These are phyloP conservation scores for Stereocaulon alpinum DNA, from an alignment of 495 filamentous ascomycete genomes.

Conservation along the genomic window DNA sequence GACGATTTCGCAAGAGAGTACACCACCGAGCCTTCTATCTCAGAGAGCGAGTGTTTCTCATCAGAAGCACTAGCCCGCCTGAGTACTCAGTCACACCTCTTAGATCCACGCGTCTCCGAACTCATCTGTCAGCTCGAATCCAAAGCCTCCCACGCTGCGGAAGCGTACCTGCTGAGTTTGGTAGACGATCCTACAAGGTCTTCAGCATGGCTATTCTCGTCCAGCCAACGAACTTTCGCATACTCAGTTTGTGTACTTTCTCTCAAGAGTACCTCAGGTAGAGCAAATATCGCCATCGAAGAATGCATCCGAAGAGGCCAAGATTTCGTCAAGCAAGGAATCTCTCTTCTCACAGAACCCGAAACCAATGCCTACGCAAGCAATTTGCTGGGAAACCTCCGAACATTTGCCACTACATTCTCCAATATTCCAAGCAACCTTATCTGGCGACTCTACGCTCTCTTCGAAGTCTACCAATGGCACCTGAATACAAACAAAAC, in stretches of 20 bases:
- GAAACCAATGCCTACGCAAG: neutral
- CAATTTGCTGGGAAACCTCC: neutral
- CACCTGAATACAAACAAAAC: slow-evolving; percentile 3
- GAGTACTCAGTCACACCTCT: neutral
- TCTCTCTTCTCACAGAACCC: neutral
- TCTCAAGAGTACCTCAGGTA: slow-evolving; percentile 11
- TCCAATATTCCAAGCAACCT: neutral
- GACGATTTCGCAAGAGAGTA: slow-evolving; percentile 20
- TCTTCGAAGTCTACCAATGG: slow-evolving; percentile 6
- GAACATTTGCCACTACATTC: neutral
- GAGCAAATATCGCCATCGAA: slow-evolving; percentile 20
- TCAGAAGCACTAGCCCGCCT: neutral
- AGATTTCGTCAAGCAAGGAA: neutral
- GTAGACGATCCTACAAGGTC: slow-evolving; percentile 47
- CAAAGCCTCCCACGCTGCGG: slow-evolving; percentile 14
- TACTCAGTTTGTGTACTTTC: slow-evolving; percentile 43
- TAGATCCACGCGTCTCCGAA: slow-evolving; percentile 45
- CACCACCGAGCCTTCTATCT: neutral
- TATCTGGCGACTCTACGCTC: slow-evolving; percentile 7
- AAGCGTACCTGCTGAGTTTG: slow-evolving; percentile 46
- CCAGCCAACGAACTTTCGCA: slow-evolving; percentile 41
- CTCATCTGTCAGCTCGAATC: slow-evolving; percentile 29
- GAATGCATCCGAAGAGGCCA: slow-evolving; percentile 40
- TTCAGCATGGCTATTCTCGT: slow-evolving; percentile 55
- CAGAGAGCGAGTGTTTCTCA: neutral